phyloP scores from a whole-genome alignment of 2,329 filamentous ascomycete species.

The Penicillium italicum region DNA sequence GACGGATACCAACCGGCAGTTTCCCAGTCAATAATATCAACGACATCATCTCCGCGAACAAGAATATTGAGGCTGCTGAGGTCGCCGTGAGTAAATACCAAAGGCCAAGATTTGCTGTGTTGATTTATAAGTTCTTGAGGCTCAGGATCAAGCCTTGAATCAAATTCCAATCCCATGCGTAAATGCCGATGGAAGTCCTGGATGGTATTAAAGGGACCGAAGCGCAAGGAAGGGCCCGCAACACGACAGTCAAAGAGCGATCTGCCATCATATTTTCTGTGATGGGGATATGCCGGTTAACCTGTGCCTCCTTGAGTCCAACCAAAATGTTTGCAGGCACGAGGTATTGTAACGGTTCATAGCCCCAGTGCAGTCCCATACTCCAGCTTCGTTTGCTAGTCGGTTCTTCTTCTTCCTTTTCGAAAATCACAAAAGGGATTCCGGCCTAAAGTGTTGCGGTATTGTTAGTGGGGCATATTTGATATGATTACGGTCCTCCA shows the following conservation, averaged over 20 bases:
- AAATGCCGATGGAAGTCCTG: constrained; percentile 40
- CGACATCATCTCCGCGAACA: constrained; percentile 38
- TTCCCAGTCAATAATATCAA: constrained; percentile 37
- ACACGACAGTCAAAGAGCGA: constrained; percentile 34
- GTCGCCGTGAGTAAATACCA: constrained; percentile 52
- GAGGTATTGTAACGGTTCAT: neutral
- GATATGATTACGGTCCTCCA: neutral
- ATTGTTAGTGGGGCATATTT: neutral
- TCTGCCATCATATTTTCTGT: constrained; percentile 21
- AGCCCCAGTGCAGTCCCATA: neutral
- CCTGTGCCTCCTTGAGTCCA: neutral
- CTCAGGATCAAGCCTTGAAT: constrained; percentile 24
- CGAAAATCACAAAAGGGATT: neutral
- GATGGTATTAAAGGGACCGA: constrained; percentile 32
- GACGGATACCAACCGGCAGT: constrained; percentile 32
- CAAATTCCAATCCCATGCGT: constrained; percentile 29
- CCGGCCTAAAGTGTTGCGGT: neutral
- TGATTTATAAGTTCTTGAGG: constrained; percentile 34
- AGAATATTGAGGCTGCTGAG: constrained; percentile 42
- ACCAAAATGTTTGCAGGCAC: neutral
- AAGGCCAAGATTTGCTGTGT: constrained; percentile 30
- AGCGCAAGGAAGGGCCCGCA: constrained; percentile 23
- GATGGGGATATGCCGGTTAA: neutral
- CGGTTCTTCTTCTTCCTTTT: neutral
- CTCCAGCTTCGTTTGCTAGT: neutral